Base-by-base conservation (phyloP, 2,329 filamentous ascomycete species). In the Calonectria ilicicola region DNA sequence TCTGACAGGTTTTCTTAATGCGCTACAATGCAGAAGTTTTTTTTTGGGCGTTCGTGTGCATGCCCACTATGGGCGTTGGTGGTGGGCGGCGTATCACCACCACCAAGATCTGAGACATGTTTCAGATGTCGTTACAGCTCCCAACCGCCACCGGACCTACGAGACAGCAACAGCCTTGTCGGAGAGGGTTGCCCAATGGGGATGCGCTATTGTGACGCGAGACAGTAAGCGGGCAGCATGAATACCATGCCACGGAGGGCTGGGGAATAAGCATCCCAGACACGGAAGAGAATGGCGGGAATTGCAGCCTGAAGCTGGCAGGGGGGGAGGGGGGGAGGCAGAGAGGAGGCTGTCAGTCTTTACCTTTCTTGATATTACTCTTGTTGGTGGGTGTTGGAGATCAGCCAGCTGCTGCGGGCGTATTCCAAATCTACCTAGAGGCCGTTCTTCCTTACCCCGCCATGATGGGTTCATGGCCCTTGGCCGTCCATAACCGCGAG, bases 41-140 rank as follows among this genome's bases (percentile, higher is more conserved):
- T 35, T 32, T 35, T 14, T 35, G 5, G 32, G 32, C 12, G 32
- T 35, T 35, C 32, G 12, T 35, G 10, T 35, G 32, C 32, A 14
- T 35, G 32, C 10, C 32, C 32, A 35, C 32, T 35, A 8, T 35
- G 32, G 46, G 58, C 44, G 58, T n/a, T 27, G 60, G 53, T 47
- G 60, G 29, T 40, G 67, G 53, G 29, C 35, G 67, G 53, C 35
- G 53, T 60, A 53, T 70, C 32, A 35, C 32, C 32, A 35, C 63
- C 58, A 63, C 44, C 65, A 60, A 58, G 46, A 64, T 72, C 65
- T 68, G 69, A 72, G 56, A 72, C 69, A 40, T 62, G 69, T 72
- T 72, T 72, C 69, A 72, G 69, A 63, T 49, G 44, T 26, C 14
- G 67, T 58, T 58, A 40, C 63, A 66, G 68, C 32, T 27, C 29